Evolutionary conservation across 306 rosid species (phyloP), one percentile per base, ranked within the genome.

Genomic region (Glycine soja): DNA sequence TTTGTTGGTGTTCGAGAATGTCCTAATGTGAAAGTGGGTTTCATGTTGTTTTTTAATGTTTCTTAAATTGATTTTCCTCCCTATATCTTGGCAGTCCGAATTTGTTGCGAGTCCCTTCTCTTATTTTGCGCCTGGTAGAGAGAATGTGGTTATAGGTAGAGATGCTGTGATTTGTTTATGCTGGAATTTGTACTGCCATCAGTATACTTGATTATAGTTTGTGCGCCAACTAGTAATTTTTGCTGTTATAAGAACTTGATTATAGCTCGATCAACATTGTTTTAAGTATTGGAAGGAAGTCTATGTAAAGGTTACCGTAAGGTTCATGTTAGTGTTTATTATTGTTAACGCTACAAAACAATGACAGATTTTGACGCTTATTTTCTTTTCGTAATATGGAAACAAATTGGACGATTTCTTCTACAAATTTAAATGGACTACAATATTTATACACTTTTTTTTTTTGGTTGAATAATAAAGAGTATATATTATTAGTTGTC

Each of bases 81-180:
- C 40, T 4, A 1, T 43, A 65, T 77, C 46, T 74, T 75, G 75
- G 76, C 69, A 71, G 77, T 83, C 48, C 68, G 77, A 71, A 74
- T 77, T 68, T 81, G 78, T 75, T 75, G 74, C 62, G 82, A 66
- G 84, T 57, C 80, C 62, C 57, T 82, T 75, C 72, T 83, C 63
- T 80, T 78, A 72, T 59, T 70, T 76, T 65, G 8, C 66, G 38
- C 83, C 68, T 8, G 38, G 46, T 79, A 84, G 82, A 78, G 80
- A 82, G 80, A 85, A 85, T 78, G 86, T 84, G 80, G 82, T 84
- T 36, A 57, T 83, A 77, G 74, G 86, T 81, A 83, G 92, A 18
- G 69, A 75, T 84, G 86, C 63, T 81, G 74, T 85, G 85, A 72
- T 82, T 81, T 86, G 63, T 70, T 67, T 50, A 54, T 80, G 58